Evolutionary conservation across 2,329 filamentous ascomycete species (phyloP).

Genomic region (Raffaelea deltoideospora): DNA sequence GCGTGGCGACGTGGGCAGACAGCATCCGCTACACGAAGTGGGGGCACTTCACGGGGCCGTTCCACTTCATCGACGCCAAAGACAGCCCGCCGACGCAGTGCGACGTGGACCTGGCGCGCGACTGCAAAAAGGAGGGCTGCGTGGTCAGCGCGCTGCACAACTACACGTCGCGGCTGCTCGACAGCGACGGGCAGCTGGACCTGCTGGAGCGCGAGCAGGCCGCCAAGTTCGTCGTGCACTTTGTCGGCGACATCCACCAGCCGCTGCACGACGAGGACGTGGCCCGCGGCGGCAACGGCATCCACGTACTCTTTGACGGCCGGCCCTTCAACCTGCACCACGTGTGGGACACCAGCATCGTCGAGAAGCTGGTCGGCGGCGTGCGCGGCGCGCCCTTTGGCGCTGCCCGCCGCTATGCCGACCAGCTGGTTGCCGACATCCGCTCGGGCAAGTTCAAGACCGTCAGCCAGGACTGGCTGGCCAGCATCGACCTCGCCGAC

Average conservation of each 20-base stretch:
- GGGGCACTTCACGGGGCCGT: slow-evolving; percentile 44
- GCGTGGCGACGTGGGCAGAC: slow-evolving; percentile 53
- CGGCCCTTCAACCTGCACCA: slow-evolving; percentile 50
- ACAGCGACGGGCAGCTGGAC: slow-evolving; percentile 21
- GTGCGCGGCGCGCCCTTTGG: slow-evolving; percentile 32
- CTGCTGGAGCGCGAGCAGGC: slow-evolving; percentile 37
- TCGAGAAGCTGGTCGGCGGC: slow-evolving; percentile 48
- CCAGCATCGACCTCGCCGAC: slow-evolving; percentile 38
- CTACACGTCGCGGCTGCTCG: slow-evolving; percentile 41
- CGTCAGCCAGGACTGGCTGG: slow-evolving; percentile 37
- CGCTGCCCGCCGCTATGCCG: slow-evolving; percentile 39
- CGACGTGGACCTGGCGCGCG: slow-evolving; percentile 40
- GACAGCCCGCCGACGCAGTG: slow-evolving; percentile 44
- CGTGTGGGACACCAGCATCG: slow-evolving; percentile 59
- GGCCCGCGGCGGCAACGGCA: slow-evolving; percentile 50
- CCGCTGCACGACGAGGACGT: slow-evolving; percentile 52
- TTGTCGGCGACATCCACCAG: slow-evolving; percentile 56
- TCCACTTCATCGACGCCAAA: slow-evolving; percentile 57
- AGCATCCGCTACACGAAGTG: slow-evolving; percentile 48
- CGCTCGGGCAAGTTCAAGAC: slow-evolving; percentile 36
- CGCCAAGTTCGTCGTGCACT: slow-evolving; percentile 53
- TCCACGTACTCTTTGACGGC: slow-evolving; percentile 46
- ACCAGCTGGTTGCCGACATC: slow-evolving; percentile 38
- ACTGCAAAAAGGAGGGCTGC: slow-evolving; percentile 48
- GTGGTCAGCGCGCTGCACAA: slow-evolving; percentile 44